phyloP scores from a whole-genome alignment of 495 filamentous ascomycete genomes.

The Penicillium crystallinum region DNA sequence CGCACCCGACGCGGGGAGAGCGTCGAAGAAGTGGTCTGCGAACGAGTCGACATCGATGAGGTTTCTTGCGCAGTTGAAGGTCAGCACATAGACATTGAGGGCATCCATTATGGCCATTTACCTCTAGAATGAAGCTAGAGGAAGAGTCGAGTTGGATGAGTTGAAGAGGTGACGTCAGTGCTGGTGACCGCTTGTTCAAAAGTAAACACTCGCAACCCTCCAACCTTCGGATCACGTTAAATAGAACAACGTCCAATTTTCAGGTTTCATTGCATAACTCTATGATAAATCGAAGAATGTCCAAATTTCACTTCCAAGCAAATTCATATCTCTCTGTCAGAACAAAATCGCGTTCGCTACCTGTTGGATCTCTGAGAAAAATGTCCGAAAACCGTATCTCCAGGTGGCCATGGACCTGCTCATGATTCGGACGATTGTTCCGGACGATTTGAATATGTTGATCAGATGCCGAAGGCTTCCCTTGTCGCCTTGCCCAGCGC shows the following conservation, averaged over 20 bases:
- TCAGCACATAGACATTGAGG: constrained; percentile 65
- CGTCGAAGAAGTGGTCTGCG: constrained; percentile 65
- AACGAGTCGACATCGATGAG: constrained; percentile 60
- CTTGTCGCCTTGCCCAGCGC: not conserved
- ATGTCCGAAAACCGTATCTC: not conserved
- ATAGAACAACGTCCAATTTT: no score
- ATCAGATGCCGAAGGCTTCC: not conserved
- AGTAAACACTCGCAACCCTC: not conserved
- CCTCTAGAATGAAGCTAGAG: not conserved
- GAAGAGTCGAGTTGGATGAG: not conserved
- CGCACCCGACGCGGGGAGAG: constrained; percentile 47
- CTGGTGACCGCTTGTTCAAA: not conserved
- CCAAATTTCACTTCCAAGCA: not conserved
- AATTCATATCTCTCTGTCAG: not conserved
- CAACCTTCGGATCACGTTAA: not conserved
- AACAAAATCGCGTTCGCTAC: not conserved
- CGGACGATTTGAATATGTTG: not conserved
- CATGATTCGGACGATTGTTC: not conserved
- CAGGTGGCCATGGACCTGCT: not conserved
- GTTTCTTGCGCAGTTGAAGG: constrained; percentile 81
- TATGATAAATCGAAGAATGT: no score
- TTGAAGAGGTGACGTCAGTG: constrained; percentile 1
- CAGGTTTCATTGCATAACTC: no score
- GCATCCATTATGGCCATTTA: constrained; percentile 35
- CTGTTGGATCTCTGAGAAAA: not conserved